phyloP scores from a whole-genome alignment of 495 filamentous ascomycete genomes.

The Lophiostoma macrostomum region DNA sequence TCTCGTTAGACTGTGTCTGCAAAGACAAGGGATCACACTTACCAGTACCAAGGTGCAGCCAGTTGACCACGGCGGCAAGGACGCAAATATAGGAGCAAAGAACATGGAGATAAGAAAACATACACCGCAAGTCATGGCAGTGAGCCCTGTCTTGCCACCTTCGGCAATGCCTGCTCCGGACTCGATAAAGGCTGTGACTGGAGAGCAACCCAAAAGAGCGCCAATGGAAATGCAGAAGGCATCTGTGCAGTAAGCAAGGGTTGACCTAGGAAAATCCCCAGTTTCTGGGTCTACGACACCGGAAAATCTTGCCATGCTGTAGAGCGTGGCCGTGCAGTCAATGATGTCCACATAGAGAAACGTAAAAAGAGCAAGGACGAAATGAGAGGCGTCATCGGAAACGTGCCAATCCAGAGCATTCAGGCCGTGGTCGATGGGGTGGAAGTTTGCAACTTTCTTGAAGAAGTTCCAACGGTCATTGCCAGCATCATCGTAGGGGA shows the following conservation, averaged over 20 bases:
- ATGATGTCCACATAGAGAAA: constrained; percentile 87
- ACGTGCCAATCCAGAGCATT: constrained; percentile 69
- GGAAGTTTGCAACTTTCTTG: constrained; percentile 76
- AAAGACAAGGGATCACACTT: constrained; percentile 50
- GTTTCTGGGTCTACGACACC: constrained; percentile 70
- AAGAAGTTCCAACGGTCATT: constrained; percentile 73
- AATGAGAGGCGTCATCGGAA: constrained; percentile 59
- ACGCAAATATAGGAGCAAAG: constrained; percentile 49
- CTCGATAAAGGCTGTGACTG: constrained; percentile 81
- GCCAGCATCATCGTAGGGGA: constrained; percentile 65
- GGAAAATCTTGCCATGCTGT: constrained; percentile 79
- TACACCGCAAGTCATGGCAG: constrained; percentile 69
- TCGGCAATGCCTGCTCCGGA: constrained; percentile 82
- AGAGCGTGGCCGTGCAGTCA: constrained; percentile 72
- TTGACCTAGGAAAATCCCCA: constrained; percentile 76
- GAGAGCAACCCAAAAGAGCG: constrained; percentile 68
- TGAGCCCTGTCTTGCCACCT: constrained; percentile 76
- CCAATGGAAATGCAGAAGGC: constrained; percentile 75
- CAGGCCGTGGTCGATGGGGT: constrained; percentile 64
- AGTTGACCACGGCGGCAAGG: constrained; percentile 80
- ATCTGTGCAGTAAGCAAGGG: constrained; percentile 76
- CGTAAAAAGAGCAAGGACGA: constrained; percentile 76
- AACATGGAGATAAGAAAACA: constrained; percentile 86
- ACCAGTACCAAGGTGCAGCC: constrained; percentile 80
- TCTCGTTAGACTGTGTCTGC: not conserved